A percentile compares a stretch with the other conserved stretches of the same genome.
Evolutionary conservation across 352 stramenopile genomes (phyloP).

Genomic region (Phytophthora pseudosyringae): DNA sequence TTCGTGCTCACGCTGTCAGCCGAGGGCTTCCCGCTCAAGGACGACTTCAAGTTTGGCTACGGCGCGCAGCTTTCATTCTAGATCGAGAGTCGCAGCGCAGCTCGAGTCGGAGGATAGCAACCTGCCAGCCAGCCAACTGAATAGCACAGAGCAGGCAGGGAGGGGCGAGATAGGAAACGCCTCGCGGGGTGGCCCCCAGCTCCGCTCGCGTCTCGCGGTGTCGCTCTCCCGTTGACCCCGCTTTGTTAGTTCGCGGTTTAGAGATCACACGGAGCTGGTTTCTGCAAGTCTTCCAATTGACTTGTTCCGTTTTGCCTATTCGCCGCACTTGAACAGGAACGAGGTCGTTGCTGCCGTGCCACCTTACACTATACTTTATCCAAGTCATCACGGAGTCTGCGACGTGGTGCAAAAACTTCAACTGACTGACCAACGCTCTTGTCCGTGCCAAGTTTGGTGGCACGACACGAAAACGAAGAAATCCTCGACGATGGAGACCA

Average conservation of each 20-base stretch:
- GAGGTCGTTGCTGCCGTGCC: too few species aligned
- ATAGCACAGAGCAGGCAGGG: conserved; percentile 30
- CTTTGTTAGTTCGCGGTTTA: conserved; percentile 31
- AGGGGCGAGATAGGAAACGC: conserved; percentile 22
- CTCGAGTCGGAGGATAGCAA: conserved; percentile 34
- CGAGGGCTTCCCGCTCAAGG: conserved; percentile 85
- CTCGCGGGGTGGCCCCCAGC: conserved; percentile 10
- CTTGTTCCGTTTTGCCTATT: conserved; percentile 31
- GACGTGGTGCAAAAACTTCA: conserved; percentile 12
- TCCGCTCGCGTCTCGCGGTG: conserved; percentile 9
- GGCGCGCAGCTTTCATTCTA: conserved; percentile 90
- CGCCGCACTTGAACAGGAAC: neutral
- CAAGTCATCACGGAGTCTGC: neutral
- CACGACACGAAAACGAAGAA: conserved; percentile 1
- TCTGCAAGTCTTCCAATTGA: conserved; percentile 37
- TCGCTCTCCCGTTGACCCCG: conserved; percentile 21
- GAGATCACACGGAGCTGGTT: conserved; percentile 39
- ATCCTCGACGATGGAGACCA: neutral
- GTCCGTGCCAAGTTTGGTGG: neutral
- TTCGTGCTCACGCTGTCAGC: conserved; percentile 87
- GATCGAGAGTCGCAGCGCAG: conserved; percentile 38
- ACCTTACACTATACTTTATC: conserved; percentile 1
- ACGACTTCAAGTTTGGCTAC: conserved; percentile 93
- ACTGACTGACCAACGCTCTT: conserved; percentile 11
- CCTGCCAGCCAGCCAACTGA: conserved; percentile 31